Evolutionary conservation across 495 filamentous ascomycete genomes (phyloP).

Genomic region (Neurospora sp.): DNA sequence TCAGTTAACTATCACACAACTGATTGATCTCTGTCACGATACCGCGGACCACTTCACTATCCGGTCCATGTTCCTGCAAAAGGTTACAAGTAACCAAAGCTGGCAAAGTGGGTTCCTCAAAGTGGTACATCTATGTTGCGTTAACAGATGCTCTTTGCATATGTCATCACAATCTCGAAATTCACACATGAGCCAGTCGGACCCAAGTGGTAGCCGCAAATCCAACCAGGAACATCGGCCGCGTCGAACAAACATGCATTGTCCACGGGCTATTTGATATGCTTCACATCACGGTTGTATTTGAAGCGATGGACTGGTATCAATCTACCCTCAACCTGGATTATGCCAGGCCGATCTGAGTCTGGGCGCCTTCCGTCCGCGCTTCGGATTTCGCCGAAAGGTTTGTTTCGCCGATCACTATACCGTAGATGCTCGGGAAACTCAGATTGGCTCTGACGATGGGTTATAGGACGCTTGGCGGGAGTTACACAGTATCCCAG

Average conservation of each 20-base stretch:
- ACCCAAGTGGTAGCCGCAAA: background rate
- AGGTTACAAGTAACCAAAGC: background rate
- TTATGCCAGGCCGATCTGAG: background rate
- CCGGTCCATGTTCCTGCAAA: background rate
- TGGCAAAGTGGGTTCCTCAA: background rate
- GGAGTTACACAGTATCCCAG: background rate
- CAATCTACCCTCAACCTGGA: background rate
- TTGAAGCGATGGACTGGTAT: background rate
- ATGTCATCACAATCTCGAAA: background rate
- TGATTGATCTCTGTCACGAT: background rate
- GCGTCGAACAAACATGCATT: background rate
- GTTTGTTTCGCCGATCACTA: constrained; percentile 1
- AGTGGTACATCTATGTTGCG: background rate
- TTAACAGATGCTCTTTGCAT: background rate
- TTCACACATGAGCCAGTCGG: background rate
- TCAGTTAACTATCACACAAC: background rate
- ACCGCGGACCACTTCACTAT: background rate
- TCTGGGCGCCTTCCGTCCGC: constrained; percentile 1
- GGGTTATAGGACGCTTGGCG: background rate
- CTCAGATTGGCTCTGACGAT: background rate
- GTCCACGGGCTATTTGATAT: background rate
- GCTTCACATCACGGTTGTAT: background rate
- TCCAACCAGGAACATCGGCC: background rate
- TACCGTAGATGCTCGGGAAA: background rate
- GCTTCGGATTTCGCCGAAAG: constrained; percentile 13